Conservation (phyloP, 495 filamentous ascomycete species). For the Parachaetomium inaequale region DNA sequence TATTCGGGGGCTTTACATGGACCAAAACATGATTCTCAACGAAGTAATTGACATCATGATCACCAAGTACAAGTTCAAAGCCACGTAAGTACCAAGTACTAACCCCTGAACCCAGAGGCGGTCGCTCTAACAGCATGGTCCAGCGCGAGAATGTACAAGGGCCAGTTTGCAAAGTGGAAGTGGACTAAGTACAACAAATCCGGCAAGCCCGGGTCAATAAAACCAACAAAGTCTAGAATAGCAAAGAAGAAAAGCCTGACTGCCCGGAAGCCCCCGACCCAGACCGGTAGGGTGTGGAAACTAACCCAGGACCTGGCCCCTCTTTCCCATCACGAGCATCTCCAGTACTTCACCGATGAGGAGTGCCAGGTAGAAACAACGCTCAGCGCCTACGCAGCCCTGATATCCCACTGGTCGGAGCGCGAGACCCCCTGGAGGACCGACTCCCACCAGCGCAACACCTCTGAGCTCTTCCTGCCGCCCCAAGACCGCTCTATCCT, state of each 20-base stretch:
- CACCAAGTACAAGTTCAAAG: conserved; percentile 32
- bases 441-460: not conserved
- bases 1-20: conserved; percentile 34
- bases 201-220: conserved; percentile 5
- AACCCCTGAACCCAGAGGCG: not conserved
- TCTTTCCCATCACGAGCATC: not conserved
- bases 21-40: conserved; percentile 35
- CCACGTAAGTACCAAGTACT: conserved; percentile 26
- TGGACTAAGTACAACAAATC: conserved; percentile 38
- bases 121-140: not conserved
- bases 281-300: not conserved
- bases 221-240: conserved; percentile 13
- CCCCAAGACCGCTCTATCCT: conserved; percentile 21
- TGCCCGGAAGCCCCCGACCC: not conserved
- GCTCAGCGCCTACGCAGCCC: conserved; percentile 16
- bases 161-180: conserved; percentile 36
- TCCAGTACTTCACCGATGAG: conserved; percentile 8
- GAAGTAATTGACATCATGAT: conserved; percentile 36
- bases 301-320: not conserved
- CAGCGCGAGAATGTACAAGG: conserved; percentile 38
- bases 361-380: conserved; percentile 3
- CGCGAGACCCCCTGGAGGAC: conserved; percentile 14
- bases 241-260: not conserved
- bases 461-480: not conserved
- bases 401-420: conserved; percentile 20